Base-by-base conservation (phyloP, 2,329 filamentous ascomycete species). In the Penicillium sp. region DNA sequence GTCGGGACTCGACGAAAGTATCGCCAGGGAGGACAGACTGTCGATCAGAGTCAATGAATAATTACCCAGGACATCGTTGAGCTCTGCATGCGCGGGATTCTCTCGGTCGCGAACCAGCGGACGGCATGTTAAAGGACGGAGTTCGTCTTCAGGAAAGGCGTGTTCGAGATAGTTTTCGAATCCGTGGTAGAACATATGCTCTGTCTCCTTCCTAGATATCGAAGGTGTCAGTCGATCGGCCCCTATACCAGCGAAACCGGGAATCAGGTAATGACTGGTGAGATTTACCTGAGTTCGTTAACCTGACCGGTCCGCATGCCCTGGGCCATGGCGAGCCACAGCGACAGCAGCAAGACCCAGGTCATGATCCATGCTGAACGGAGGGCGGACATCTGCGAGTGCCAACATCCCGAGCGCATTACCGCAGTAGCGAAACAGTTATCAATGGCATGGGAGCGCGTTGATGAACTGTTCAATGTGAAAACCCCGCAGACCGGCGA, bases 21-120 rank as follows among this genome's bases (percentile, higher is more conserved):
- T 94, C 6, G 90, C 93, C 51, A 98, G 80, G 0, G 91, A 95
- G 13, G 90, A 96, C 19, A 98, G 76, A 63, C 88, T 96, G 71
- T 98, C 93, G 64, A 98, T 90, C 42, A 97, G 76, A 1, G 93
- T 97, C 55, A 98, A 75, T 48, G 90, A 96, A 72, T 97, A 98
- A 72, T 98, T 97, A 4, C 93, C 93, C 39, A 98, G 78, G 13
- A 94, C 90, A 69, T 98, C 93, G 72, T 97, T 97, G n/a, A n/a
- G n/a, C n/a, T n/a, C n/a, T n/a, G n/a, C n/a, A 54, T 96, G 76
- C 61, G 88, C 90, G 1, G 87, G 85, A 64, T 95, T 87, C 42
- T 82, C 75, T 61, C 80, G 79, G 72, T 96, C 90, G 69, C 93
- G 85, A 35, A 87, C 88, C 61, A 97, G 76, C 6, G 93, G 88